Base-by-base conservation (phyloP, 2,329 filamentous ascomycete genomes). In the Aspergillus niger region DNA sequence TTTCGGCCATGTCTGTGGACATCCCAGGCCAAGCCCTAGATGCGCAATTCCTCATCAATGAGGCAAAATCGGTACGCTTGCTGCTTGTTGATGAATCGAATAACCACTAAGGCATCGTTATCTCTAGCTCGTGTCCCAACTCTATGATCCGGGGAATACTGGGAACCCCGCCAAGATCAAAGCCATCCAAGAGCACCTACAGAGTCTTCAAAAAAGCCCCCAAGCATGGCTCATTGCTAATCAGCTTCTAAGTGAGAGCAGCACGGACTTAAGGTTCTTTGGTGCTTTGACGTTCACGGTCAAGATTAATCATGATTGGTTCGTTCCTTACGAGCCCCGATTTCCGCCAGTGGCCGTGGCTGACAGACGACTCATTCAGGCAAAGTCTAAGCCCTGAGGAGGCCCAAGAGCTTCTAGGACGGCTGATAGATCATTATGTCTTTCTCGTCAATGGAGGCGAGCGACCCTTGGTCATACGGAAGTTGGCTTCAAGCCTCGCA, bases 291-390 rank as follows among this genome's bases (percentile, higher is more conserved):
- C 94, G 0, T 89, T 97, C 66, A 96, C 92, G 54, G 87, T 98
- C 69, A 99, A 98, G 78, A 86, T 98, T 60, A 97, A 98, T 73
- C 89, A 89, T n/a, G 91, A 95, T 72, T 91, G 88, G 89, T 90
- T 79, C 64, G 81, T 66, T 44, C 13, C 15, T 51, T 39, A 38
- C 43, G 17, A 53, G n/a, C 41, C 50, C 41, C 50, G 56, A 10
- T 5, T 15, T 13, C 32, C 32, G 11, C 32, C 11, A 36, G 32
- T 36, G 32, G 11, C 11, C 11, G 4, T 36, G 17, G 17, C 49
- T 58, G 20, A 58, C 48, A 55, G n/a, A 56, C 48, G 3, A 7
- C 10, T 26, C 20, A 28, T 55, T 32, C 55, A 80, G 78, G 72
- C 69, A 74, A 58, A 70, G 74, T 4, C 64, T 82, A 30, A 73